phyloP scores from a whole-genome alignment of 2,329 filamentous ascomycete species.

The Claviceps arundinis region DNA sequence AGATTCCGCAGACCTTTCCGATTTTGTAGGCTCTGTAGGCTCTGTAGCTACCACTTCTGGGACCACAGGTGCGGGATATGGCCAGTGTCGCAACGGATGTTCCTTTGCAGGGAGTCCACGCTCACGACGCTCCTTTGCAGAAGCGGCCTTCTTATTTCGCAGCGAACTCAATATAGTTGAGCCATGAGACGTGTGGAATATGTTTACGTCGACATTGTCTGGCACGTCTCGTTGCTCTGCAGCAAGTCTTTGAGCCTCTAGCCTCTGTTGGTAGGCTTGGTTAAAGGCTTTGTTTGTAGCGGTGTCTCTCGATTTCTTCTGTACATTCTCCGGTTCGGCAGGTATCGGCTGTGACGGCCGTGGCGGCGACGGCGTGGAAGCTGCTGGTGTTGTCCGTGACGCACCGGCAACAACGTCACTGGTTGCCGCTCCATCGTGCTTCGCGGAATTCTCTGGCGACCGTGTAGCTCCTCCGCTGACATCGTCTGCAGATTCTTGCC shows the following conservation, averaged over 20 bases:
- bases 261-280: constrained; percentile 5
- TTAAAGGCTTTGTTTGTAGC: background rate
- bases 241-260: constrained; percentile 3
- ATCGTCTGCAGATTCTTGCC: constrained; percentile 1
- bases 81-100: constrained; percentile 25
- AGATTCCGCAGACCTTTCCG: background rate
- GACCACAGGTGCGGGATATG: constrained; percentile 13
- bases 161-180: constrained; percentile 30
- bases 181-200: constrained; percentile 34
- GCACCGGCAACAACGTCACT: background rate
- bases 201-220: constrained; percentile 28
- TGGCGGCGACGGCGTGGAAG: background rate
- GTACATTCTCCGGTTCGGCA: background rate
- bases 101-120: constrained; percentile 18
- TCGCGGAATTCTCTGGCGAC: background rate
- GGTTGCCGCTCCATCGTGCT: background rate
- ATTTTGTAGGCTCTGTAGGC: background rate
- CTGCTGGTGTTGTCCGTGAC: background rate
- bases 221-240: constrained; percentile 22
- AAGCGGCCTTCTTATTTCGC: constrained; percentile 13
- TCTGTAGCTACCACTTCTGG: background rate
- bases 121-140: constrained; percentile 2
- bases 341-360: background rate
- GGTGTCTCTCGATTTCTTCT: background rate
- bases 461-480: background rate